Conservation (phyloP, 2,329 filamentous ascomycete genomes). For the Cladosporium sp. region DNA sequence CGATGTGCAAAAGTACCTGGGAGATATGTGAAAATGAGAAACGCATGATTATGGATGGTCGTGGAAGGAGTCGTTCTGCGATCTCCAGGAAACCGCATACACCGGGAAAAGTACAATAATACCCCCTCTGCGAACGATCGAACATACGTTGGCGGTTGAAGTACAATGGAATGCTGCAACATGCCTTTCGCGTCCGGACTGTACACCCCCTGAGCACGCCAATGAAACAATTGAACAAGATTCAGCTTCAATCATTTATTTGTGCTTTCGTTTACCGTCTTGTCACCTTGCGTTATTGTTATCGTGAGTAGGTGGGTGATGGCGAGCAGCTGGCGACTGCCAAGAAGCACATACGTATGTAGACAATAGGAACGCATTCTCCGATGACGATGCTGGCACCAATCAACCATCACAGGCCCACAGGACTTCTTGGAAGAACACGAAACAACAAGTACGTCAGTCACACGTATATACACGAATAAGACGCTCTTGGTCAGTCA, state of each 20-base stretch:
- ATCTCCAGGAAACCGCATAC: not conserved
- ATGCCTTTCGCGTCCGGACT: not conserved
- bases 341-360: not conserved
- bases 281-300: not conserved
- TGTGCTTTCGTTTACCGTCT: not conserved
- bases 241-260: not conserved
- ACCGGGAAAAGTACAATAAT: not conserved
- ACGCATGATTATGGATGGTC: not conserved
- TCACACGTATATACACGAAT: not conserved
- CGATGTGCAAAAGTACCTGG: constrained; percentile 76
- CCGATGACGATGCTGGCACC: not conserved
- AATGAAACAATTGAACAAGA: not conserved
- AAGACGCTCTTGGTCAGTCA: not conserved
- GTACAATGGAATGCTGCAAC: not conserved
- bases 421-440: not conserved
- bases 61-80: not conserved
- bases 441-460: not conserved
- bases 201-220: not conserved
- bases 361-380: not conserved
- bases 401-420: not conserved
- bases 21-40: constrained; percentile 32
- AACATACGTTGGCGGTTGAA: not conserved
- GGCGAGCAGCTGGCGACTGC: not conserved
- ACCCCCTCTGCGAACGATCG: not conserved
- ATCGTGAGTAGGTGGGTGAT: not conserved